Percentiles rank a stretch among this genome's conserved stretches.
phyloP scores from a whole-genome alignment of 108 stramenopile genomes.

The Cylindrotheca fusiformis region DNA sequence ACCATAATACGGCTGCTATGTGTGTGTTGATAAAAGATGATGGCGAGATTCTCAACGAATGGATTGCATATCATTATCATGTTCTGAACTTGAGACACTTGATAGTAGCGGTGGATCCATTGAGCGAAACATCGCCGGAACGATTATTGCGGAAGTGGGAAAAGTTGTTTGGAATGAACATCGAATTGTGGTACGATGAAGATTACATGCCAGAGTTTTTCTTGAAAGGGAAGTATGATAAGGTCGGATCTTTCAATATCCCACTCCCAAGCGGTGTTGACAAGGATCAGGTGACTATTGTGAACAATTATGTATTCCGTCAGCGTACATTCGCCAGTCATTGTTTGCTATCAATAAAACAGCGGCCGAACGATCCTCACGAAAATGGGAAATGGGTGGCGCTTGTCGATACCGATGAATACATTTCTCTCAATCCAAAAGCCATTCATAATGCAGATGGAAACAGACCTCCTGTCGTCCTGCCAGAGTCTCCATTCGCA shows the following conservation, averaged over 20 bases:
- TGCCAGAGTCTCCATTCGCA: slow-evolving; percentile 3
- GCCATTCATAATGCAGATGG: no score
- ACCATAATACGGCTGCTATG: no score
- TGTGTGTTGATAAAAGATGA: slow-evolving; percentile 34
- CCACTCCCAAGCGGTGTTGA: neutral
- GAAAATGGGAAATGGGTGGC: slow-evolving; percentile 48
- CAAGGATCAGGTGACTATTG: slow-evolving; percentile 6
- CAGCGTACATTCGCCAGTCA: slow-evolving; percentile 28
- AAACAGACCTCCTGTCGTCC: no score
- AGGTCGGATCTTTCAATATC: no score
- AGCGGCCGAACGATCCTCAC: neutral
- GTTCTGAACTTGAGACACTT: slow-evolving; percentile 47
- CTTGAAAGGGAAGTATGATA: no score
- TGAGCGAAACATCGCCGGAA: no score
- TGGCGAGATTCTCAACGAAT: slow-evolving; percentile 30
- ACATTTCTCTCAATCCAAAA: slow-evolving; percentile 49
- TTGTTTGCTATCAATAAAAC: slow-evolving; percentile 20
- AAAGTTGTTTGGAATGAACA: no score
- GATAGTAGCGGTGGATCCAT: no score
- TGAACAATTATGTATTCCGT: slow-evolving; percentile 36
- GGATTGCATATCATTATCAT: no score
- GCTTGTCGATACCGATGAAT: slow-evolving; percentile 70
- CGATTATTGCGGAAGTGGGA: slow-evolving; percentile 44
- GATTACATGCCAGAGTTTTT: no score
- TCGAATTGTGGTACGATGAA: no score